These are phyloP conservation scores for Chlorella sp. DNA, from an alignment of 139 green algal genomes.

Conservation along the genomic window DNA sequence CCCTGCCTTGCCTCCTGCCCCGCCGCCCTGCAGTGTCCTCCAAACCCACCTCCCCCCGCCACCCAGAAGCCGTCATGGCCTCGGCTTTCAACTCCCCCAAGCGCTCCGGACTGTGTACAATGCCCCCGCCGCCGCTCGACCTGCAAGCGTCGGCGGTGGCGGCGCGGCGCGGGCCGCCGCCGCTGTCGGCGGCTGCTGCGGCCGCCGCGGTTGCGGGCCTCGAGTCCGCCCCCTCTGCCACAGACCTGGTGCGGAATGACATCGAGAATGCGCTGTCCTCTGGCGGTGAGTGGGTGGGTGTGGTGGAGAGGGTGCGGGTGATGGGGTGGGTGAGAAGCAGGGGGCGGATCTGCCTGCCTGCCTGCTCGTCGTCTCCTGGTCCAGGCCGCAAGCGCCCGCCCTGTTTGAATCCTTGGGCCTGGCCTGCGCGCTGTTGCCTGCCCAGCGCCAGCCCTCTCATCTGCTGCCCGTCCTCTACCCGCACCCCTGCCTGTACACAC, in stretches of 20 bases:
- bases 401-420: too few relatives aligned
- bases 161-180: neutral
- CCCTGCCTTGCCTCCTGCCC: neutral
- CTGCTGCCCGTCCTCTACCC: too few relatives aligned
- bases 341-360: too few relatives aligned
- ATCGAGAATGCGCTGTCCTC: too few relatives aligned
- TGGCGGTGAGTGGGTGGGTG: neutral
- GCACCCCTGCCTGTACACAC: too few relatives aligned
- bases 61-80: neutral
- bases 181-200: neutral
- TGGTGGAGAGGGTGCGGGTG: too few relatives aligned
- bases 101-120: neutral
- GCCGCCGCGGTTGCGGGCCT: neutral
- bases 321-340: too few relatives aligned
- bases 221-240: neutral
- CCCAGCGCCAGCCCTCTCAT: too few relatives aligned
- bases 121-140: neutral
- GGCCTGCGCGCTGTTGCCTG: too few relatives aligned
- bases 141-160: neutral
- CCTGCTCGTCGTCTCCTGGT: neutral
- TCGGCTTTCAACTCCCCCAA: conserved; percentile 25
- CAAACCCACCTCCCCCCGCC: neutral
- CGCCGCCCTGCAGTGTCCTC: neutral
- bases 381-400: too few relatives aligned
- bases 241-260: conserved; percentile 26